Base-by-base conservation (phyloP, 2,329 filamentous ascomycete genomes). In the Tolypocladium amazonense region DNA sequence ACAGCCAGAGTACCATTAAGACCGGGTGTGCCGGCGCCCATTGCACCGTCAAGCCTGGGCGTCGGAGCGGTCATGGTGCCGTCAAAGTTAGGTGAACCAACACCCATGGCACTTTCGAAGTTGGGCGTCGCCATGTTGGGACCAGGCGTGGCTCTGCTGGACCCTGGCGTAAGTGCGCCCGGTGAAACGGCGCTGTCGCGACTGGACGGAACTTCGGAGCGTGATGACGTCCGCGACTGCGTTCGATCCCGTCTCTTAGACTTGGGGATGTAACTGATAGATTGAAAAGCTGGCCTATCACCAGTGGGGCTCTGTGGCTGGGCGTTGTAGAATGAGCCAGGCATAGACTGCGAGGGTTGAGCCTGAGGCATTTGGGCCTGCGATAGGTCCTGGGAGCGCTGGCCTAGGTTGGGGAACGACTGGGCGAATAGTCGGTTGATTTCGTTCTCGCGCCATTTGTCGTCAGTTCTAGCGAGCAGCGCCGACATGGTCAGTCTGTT, bases 341-440 rank as follows among this genome's bases (percentile, higher is more conserved):
- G 27, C 55, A 56, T 30, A 25, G 15, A 11, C 14, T 56, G 55
- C 18, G 56, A 30, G 15, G 43, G n/a, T 15, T 47, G 43, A 14
- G 23, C 8, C 23, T 47, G 38, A 25, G 56, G 3, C 30, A 52
- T 14, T 30, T 50, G 45, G 25, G 15, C 25, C 8, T 41, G 45
- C 2, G 45, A 41, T 11, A 53, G 20, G 6, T 58, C 35, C 37
- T 56, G 39, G 14, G 25, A 12, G 39, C 43, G 39, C 39, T 56
- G 65, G 25, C 66, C 62, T 11, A 72, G 72, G 53, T 71, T 70
- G 1, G 78, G 78, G 41, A 82, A 82, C 2, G 74, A 73, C 54
- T 77, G 70, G 33, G 73, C 77, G 55, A 82, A 82, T 7, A 74
- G 67, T 45, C 71, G 71, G 62, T 81, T 78, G 57, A 82, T 72